Evolutionary conservation across 2,329 filamentous ascomycete species (phyloP).

Genomic region (Paraphoma sp.): DNA sequence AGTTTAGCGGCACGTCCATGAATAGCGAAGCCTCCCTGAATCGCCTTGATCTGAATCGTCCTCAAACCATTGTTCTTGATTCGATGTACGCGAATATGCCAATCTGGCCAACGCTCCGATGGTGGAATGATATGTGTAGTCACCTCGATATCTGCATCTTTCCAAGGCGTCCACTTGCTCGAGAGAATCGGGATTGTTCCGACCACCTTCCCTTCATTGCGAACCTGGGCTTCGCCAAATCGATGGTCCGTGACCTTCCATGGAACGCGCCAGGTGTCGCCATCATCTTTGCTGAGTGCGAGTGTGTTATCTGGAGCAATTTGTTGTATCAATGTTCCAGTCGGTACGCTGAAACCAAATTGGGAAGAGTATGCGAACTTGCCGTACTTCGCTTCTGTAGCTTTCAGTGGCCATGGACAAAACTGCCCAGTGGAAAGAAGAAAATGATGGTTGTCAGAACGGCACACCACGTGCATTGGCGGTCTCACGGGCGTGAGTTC

Average conservation of each 20-base stretch:
- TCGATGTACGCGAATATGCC: slow-evolving; percentile 34
- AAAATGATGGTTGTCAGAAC: slow-evolving; percentile 41
- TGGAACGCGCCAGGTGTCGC: slow-evolving; percentile 49
- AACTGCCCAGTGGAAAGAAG: slow-evolving; percentile 42
- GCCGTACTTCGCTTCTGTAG: slow-evolving; percentile 45
- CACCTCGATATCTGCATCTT: slow-evolving; percentile 31
- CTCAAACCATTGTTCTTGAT: slow-evolving; percentile 14
- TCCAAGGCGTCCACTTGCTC: slow-evolving; percentile 40
- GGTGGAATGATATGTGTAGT: slow-evolving; percentile 32
- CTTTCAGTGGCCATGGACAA: slow-evolving; percentile 46
- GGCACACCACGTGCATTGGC: slow-evolving; percentile 56
- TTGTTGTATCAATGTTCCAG: slow-evolving; percentile 47
- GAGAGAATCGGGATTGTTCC: slow-evolving; percentile 20
- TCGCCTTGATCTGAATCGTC: slow-evolving; percentile 6
- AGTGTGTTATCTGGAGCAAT: slow-evolving; percentile 51
- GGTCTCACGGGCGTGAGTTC: slow-evolving; percentile 21
- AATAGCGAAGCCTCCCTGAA: slow-evolving; percentile 40
- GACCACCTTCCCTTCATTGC: neutral
- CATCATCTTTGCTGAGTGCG: slow-evolving; percentile 46
- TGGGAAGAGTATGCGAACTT: slow-evolving; percentile 46
- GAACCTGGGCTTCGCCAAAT: slow-evolving; percentile 2
- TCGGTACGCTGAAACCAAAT: slow-evolving; percentile 49
- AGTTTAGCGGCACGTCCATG: slow-evolving; percentile 28
- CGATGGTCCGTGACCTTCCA: slow-evolving; percentile 33
- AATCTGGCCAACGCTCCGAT: slow-evolving; percentile 35